Evolutionary conservation across 768 basidiomycete genomes (phyloP).

Genomic region (Dictyophora rubrovolvata): DNA sequence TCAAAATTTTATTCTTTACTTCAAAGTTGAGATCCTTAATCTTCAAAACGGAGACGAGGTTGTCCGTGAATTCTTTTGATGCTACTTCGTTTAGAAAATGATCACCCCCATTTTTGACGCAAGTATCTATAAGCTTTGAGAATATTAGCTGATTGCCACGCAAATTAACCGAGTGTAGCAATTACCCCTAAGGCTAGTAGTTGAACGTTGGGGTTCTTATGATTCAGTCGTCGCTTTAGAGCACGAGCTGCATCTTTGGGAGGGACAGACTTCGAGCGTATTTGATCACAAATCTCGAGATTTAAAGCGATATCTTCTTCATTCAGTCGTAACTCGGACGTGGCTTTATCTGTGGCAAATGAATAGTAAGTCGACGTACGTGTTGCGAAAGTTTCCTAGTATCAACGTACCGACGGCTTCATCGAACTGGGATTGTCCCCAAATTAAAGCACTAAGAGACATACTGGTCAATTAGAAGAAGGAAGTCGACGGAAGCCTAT

Average conservation of each 20-base stretch:
- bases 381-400: background rate
- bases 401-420: slow-evolving; percentile 63
- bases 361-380: slow-evolving; percentile 8
- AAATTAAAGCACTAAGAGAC: slow-evolving; percentile 57
- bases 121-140: slow-evolving; percentile 72
- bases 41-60: slow-evolving; percentile 81
- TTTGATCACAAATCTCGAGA: slow-evolving; percentile 95
- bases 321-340: slow-evolving; percentile 76
- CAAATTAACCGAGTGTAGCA: slow-evolving; percentile 11
- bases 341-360: slow-evolving; percentile 69
- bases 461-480: slow-evolving; percentile 16
- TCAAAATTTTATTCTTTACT: slow-evolving; percentile 70
- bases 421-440: slow-evolving; percentile 77
- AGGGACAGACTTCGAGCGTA: slow-evolving; percentile 79
- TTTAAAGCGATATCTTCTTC: slow-evolving; percentile 86
- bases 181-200: slow-evolving; percentile 75
- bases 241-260: slow-evolving; percentile 84
- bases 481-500: background rate
- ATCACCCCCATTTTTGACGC: slow-evolving; percentile 96
- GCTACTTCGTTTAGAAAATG: slow-evolving; percentile 77
- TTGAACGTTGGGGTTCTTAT: slow-evolving; percentile 95
- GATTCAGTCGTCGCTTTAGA: slow-evolving; percentile 76
- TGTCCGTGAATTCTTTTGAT: slow-evolving; percentile 89
- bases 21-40: slow-evolving; percentile 66
- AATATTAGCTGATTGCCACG: slow-evolving; percentile 1